Evolutionary conservation across 2,329 filamentous ascomycete species (phyloP).

Genomic region (Neonectria coccinea): DNA sequence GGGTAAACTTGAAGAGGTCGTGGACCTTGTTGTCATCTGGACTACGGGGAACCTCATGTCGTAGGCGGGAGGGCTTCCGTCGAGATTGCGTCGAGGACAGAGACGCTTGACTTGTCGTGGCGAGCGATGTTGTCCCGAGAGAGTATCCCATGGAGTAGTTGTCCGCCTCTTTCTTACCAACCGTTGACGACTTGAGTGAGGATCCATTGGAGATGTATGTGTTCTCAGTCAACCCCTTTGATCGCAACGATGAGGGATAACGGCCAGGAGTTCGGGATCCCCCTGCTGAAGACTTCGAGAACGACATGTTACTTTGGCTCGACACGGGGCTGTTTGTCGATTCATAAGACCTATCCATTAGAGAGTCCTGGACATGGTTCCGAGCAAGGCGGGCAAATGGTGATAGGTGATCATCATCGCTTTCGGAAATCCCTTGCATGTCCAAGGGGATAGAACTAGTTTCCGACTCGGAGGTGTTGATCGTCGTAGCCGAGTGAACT

Average conservation of each 20-base stretch:
- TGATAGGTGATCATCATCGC: conserved; percentile 81
- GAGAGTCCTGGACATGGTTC: conserved; percentile 71
- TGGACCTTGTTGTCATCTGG: conserved; percentile 77
- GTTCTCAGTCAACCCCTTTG: conserved; percentile 68
- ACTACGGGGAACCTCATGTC: conserved; percentile 83
- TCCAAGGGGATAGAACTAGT: conserved; percentile 67
- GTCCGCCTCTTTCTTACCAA: conserved; percentile 57
- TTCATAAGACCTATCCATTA: conserved; percentile 69
- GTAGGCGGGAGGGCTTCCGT: conserved; percentile 74
- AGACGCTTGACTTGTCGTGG: conserved; percentile 54
- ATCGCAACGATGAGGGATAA: conserved; percentile 64
- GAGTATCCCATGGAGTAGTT: conserved; percentile 65
- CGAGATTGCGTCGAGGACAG: conserved; percentile 61
- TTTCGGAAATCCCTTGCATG: conserved; percentile 70
- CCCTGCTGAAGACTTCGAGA: conserved; percentile 64
- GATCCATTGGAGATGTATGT: conserved; percentile 76
- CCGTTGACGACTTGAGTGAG: conserved; percentile 56
- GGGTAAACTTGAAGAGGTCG: conserved; percentile 89
- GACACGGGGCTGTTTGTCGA: conserved; percentile 73
- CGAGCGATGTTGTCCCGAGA: conserved; percentile 50
- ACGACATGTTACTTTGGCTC: conserved; percentile 71
- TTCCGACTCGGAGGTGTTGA: conserved; percentile 65
- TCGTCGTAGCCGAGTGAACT: conserved; percentile 59
- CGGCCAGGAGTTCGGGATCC: conserved; percentile 64
- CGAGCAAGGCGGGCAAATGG: conserved; percentile 81